These are phyloP conservation scores for Cryphonectria radicalis DNA, from an alignment of 2,329 filamentous ascomycete genomes.

Conservation along the genomic window DNA sequence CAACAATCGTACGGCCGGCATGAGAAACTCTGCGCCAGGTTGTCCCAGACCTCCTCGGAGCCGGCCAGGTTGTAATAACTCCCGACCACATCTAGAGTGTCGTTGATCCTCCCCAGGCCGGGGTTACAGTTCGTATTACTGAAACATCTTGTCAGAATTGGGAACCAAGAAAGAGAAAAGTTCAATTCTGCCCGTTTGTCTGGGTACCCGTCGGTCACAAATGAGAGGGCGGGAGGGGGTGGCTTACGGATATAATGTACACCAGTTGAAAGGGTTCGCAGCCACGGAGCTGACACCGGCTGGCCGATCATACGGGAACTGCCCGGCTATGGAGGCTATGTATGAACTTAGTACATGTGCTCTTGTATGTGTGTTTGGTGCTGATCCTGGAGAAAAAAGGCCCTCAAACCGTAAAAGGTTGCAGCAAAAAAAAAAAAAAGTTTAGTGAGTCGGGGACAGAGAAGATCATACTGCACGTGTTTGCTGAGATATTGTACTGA, in stretches of 20 bases:
- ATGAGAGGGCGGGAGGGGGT: background rate
- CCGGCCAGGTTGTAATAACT: constrained; percentile 26
- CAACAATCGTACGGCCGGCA: constrained; percentile 23
- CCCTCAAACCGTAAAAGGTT: too few species aligned
- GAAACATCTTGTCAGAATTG: background rate
- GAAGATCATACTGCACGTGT: constrained; percentile 20
- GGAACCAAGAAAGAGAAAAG: too few species aligned
- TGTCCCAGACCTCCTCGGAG: constrained; percentile 26
- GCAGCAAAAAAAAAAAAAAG: too few species aligned
- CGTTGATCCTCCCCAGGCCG: constrained; percentile 16
- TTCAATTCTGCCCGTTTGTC: background rate
- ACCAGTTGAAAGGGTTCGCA: constrained; percentile 22
- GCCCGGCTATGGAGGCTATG: constrained; percentile 22
- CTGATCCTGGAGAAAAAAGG: background rate
- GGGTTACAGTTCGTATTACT: constrained; percentile 23
- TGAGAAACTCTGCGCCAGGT: constrained; percentile 24
- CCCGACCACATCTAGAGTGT: constrained; percentile 22
- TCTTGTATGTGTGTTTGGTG: background rate
- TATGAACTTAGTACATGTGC: background rate
- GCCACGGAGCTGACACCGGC: constrained; percentile 22
- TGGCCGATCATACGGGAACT: constrained; percentile 19
- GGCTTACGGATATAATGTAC: constrained; percentile 22
- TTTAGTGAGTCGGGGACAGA: too few species aligned
- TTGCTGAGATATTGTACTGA: constrained; percentile 24
- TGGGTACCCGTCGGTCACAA: background rate